These are phyloP conservation scores for Sarocladium brachiariae DNA, from an alignment of 2,329 filamentous ascomycete species.

Conservation along the genomic window DNA sequence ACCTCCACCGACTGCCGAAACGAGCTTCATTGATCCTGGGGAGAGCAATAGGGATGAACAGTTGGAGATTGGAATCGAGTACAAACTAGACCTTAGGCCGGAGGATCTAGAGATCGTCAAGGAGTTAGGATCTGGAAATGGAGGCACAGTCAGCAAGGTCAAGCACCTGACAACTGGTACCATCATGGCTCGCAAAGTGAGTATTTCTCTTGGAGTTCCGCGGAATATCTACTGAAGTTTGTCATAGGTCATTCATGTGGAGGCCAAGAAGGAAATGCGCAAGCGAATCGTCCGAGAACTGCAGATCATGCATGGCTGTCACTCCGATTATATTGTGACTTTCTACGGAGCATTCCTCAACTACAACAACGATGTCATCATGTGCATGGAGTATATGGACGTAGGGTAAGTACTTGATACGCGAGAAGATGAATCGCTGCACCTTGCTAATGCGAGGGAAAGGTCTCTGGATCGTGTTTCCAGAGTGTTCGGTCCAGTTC, in stretches of 20 bases:
- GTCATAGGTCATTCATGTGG: constrained; percentile 88
- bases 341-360: constrained; percentile 98
- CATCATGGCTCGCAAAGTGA: constrained; percentile 94
- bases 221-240: constrained; percentile 13
- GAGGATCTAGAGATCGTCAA: constrained; percentile 91
- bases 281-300: constrained; percentile 96
- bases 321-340: constrained; percentile 92
- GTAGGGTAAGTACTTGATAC: constrained; percentile 64
- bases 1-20: constrained; percentile 63
- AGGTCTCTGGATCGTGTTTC: constrained; percentile 92
- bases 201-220: not conserved
- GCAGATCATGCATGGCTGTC: constrained; percentile 97
- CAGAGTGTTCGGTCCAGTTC: constrained; percentile 87
- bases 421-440: not conserved
- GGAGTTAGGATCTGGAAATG: constrained; percentile 92
- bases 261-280: constrained; percentile 93
- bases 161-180: constrained; percentile 91
- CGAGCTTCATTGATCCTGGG: constrained; percentile 52
- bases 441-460: not conserved
- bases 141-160: constrained; percentile 97
- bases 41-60: constrained; percentile 49
- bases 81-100: constrained; percentile 83
- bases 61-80: constrained; percentile 95
- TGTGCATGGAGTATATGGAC: constrained; percentile 99
- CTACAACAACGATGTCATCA: constrained; percentile 93